Evolutionary conservation across 2,329 filamentous ascomycete species (phyloP), one percentile per base, ranked within the genome.

Genomic region (Niveomyces coronatus): DNA sequence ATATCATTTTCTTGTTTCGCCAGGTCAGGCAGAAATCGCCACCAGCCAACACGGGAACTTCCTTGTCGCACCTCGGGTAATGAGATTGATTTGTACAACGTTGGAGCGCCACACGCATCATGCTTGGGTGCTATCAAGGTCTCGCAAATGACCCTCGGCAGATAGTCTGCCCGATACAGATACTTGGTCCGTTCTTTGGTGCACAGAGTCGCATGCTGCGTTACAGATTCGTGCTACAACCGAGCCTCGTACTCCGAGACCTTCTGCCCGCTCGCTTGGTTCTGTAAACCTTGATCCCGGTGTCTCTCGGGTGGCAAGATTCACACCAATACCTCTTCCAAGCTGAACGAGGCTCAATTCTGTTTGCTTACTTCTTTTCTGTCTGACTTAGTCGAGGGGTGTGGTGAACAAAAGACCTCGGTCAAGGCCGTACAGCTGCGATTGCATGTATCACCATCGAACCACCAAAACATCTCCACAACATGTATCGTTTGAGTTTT

Each of bases 231-330:
- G 18, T 23, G 13, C 26, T 13, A 27, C 20, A 38, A 39, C 31
- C 37, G 37, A 42, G 35, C 14, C 40, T 42, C 31, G 40, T 38
- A 42, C 40, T 15, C 35, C 22, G 19, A 31, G 26, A 38, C 40
- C 31, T 35, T 15, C 27, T 10, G 18, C 13, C 26, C 35, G 40
- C 34, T 23, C 30, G 29, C 22, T 31, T n/a, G 14, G 40, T 34
- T 34, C 35, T 31, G 33, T 19, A 19, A 23, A 24, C n/a, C n/a
- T n/a, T n/a, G n/a, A 17, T 11, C 29, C 18, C 6, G 33, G 8
- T 34, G 35, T 13, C 16, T 13, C 18, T 16, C 13, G 18, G 32
- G 9, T 26, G 30, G 24, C 17, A 29, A 10, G 10, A 3, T 9
- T 28, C 30, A 14, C n/a, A 27, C 22, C 36, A 32, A 39, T 29